Evolutionary conservation across 2,329 filamentous ascomycete species (phyloP), one percentile per base, ranked within the genome.

Genomic region (Diaporthe longicolla): DNA sequence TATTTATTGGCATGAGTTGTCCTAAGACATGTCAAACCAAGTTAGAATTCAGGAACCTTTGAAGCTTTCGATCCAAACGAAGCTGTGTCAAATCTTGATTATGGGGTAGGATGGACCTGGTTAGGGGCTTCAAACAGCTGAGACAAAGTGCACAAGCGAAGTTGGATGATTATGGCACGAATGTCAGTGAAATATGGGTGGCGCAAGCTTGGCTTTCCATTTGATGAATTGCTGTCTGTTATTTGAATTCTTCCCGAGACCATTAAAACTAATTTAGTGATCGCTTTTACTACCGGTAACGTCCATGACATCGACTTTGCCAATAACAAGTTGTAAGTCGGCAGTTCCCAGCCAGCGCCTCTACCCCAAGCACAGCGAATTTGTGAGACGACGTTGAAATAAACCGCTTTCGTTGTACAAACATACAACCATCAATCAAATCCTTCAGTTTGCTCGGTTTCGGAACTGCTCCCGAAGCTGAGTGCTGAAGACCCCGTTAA

Each of bases 231-330:
- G 43, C 71, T 59, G 24, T 24, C 19, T 13, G 15, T 58, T 54
- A 45, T 17, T 69, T 2, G 69, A 13, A 21, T n/a, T 35, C 54
- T 35, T 21, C 1, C 32, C 4, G 19, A n/a, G 32, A 13, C 32
- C 5, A n/a, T 21, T 13, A 7, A 9, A 9, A 37, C 21, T 37
- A 7, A 37, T 21, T 24, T 7, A 8, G 19, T n/a, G 29, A 29
- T 54, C 29, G 63, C 63, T 68, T 68, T 21, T 21, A 32, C 29
- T 32, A n/a, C n/a, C n/a, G n/a, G n/a, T n/a, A 32, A 32, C 29
- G 29, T 32, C 29, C 29, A 32, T 32, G 29, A 32, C 29, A 32
- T 32, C 29, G 21, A 13, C 45, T 6, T 4, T 26, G 13, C 19
- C 21, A 43, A 43, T 2, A 17, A 4, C 17, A 54, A 35, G 24